A percentile compares a stretch with the other conserved stretches of the same genome.
phyloP scores from a whole-genome alignment of 352 stramenopile species.

The Globisporangium irregulare region DNA sequence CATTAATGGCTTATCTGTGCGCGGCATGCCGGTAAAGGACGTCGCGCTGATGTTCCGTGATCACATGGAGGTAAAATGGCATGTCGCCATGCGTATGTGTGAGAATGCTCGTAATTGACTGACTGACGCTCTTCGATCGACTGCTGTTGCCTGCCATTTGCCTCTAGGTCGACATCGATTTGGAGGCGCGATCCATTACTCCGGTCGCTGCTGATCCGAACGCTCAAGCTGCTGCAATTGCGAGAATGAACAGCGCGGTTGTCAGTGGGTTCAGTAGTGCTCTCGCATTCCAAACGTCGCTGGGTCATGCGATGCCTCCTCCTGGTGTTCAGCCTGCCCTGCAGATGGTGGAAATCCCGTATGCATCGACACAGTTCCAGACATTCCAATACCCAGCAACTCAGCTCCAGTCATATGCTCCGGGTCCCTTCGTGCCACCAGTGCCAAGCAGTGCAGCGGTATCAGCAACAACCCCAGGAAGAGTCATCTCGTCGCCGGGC shows the following conservation, averaged over 20 bases:
- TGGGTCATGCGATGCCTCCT: background rate
- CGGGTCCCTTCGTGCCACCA: background rate
- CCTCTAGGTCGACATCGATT: conserved; percentile 14
- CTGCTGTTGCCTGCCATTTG: background rate
- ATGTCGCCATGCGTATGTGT: background rate
- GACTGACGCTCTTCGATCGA: background rate
- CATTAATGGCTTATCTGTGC: conserved; percentile 37
- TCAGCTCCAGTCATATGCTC: background rate
- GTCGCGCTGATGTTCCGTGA: conserved; percentile 50
- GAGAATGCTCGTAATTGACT: background rate
- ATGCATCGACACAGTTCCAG: background rate
- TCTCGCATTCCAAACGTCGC: background rate
- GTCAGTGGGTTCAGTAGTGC: conserved; percentile 1
- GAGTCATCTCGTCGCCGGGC: conserved; percentile 5
- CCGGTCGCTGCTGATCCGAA: background rate
- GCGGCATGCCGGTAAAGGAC: conserved; percentile 30
- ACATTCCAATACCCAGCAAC: background rate
- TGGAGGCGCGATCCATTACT: conserved; percentile 1
- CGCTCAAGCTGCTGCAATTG: background rate
- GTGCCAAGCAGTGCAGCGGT: background rate
- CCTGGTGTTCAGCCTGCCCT: background rate
- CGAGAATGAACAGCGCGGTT: background rate
- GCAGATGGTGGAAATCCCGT: background rate
- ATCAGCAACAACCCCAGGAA: background rate
- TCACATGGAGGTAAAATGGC: conserved; percentile 23